phyloP scores from a whole-genome alignment of 2,329 filamentous ascomycete genomes.

The Ophiocordyceps polyrhachis-furcata region DNA sequence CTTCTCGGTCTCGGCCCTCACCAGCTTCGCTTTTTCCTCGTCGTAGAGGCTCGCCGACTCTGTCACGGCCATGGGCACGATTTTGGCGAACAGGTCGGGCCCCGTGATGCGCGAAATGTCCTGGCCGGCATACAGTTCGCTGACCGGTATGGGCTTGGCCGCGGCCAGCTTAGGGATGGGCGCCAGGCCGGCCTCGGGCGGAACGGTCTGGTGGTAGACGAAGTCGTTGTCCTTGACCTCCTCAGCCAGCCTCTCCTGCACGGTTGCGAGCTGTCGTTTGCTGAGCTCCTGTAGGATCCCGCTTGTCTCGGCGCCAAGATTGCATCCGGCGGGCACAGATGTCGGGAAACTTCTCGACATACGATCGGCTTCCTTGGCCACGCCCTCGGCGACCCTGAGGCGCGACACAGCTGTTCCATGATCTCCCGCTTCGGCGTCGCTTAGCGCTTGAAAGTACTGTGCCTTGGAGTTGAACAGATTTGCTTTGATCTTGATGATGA shows the following conservation, averaged over 20 bases:
- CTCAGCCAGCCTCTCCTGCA: constrained; percentile 63
- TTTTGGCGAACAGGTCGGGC: constrained; percentile 90
- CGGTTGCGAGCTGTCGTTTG: constrained; percentile 60
- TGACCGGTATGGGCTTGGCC: constrained; percentile 91
- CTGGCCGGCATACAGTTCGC: constrained; percentile 88
- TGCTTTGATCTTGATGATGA: constrained; percentile 46
- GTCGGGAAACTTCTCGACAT: constrained; percentile 64
- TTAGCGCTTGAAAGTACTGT: constrained; percentile 82
- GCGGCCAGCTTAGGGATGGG: constrained; percentile 81
- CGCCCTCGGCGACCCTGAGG: constrained; percentile 60
- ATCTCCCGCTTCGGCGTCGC: constrained; percentile 74
- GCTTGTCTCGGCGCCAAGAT: constrained; percentile 66
- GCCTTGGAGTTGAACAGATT: constrained; percentile 69
- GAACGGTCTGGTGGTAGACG: constrained; percentile 89
- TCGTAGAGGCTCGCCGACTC: constrained; percentile 95
- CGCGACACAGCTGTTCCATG: constrained; percentile 74
- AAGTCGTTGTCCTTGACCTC: constrained; percentile 90
- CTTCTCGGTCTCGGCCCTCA: constrained; percentile 82
- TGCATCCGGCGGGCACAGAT: constrained; percentile 61
- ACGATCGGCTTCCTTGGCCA: constrained; percentile 61
- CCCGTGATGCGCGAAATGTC: constrained; percentile 96
- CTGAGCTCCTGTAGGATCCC: constrained; percentile 57
- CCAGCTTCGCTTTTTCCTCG: constrained; percentile 92
- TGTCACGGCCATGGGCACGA: constrained; percentile 87
- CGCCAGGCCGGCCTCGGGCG: constrained; percentile 63